Base-by-base conservation (phyloP, 208 protist genomes). In the Leishmania tropica region DNA sequence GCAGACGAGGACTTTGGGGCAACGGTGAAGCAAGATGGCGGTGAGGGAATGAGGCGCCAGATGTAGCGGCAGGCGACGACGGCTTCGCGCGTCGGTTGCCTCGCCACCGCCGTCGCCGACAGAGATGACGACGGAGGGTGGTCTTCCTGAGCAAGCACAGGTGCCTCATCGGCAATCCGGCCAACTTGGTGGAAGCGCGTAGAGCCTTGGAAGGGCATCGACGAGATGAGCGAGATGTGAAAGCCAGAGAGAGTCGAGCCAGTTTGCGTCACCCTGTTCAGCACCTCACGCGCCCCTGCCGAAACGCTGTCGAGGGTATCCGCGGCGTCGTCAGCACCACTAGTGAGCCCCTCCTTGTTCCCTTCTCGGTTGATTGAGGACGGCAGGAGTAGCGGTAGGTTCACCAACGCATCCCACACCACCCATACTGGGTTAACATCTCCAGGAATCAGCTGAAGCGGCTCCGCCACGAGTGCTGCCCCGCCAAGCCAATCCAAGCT, bases 401-500 rank as follows among this genome's bases (percentile, higher is more conserved):
- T 86, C 42, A 91, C 45, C 60, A 96, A 76, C 4, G 85, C 83
- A 58, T 93, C 89, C 89, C 89, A 94, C n/a, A 80, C 65, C 4
- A 68, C 90, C 70, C 85, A 85, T 37, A 95, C 87, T 35, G 91
- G 87, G 77, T 94, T 90, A 31, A 92, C 74, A 21, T 89, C 87
- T 0, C 65, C 81, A 11, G 65, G 60, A 3, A 15, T 10, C 77
- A 93, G 67, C 21, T 2, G 31, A 19, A 56, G 8, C 19, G 89
- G 90, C 84, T 94, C 93, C 48, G 74, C 76, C 10, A 92, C 68
- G 37, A 94, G 76, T 11, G 85, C 77, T 6, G 90, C 92, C 17
- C 92, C 94, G 37, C 85, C 80, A 8, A 96, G 42, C 94, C 94
- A 97, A 75, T 82, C 81, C 28, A 94, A 58, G 31, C 82, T 67